A percentile compares a stretch with the other conserved stretches of the same genome.
These are phyloP conservation scores for Zygnema cylindricum DNA, from an alignment of 139 green algal genomes.

Conservation along the genomic window DNA sequence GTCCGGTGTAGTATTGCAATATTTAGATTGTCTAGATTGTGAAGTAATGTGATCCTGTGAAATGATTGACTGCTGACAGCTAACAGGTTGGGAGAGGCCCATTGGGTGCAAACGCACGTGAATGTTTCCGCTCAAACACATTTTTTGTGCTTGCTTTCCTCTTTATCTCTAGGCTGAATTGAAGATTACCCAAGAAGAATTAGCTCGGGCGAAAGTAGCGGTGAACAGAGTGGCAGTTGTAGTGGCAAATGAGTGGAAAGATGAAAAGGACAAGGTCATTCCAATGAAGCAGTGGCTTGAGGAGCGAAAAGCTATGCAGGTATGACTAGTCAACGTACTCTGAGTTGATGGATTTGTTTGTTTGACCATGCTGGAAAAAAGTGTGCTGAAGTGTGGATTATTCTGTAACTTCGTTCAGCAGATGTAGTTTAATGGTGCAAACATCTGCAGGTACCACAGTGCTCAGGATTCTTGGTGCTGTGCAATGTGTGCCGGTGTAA, in stretches of 20 bases:
- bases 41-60: no score
- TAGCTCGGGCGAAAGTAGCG: constrained; percentile 42
- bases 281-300: constrained; percentile 59
- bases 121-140: no score
- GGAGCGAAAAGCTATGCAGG: constrained; percentile 48
- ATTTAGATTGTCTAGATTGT: no score
- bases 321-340: neutral
- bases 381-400: neutral
- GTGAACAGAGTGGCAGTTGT: constrained; percentile 50
- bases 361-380: neutral
- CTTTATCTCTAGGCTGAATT: constrained; percentile 14
- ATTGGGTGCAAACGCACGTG: no score
- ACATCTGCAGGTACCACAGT: neutral
- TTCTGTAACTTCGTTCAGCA: neutral
- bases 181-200: constrained; percentile 48
- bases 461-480: neutral
- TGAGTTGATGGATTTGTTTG: neutral
- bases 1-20: no score
- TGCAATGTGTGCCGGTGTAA: neutral
- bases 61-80: no score
- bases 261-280: constrained; percentile 61
- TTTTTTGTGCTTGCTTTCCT: no score
- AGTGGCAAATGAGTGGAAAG: constrained; percentile 58
- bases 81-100: no score
- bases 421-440: neutral